Base-by-base conservation (phyloP, 768 basidiomycete genomes). In the Amanita rimosa region DNA sequence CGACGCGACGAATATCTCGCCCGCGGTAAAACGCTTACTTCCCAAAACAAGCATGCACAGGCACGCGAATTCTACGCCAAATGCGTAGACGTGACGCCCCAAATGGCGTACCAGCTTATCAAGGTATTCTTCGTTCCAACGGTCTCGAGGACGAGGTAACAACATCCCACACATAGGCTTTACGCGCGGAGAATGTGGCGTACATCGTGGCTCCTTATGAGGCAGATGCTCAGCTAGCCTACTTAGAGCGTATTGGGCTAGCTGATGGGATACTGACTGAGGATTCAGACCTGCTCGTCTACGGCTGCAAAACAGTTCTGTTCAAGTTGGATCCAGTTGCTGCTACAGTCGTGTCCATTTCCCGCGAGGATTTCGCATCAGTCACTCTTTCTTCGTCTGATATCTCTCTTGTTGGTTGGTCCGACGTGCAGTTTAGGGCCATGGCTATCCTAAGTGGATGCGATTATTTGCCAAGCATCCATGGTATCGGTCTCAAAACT, bases 201-300 rank as follows among this genome's bases (percentile, higher is more conserved):
- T 96, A 95, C 60, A 70, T 98, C 34, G 96, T 98, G 14, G 95
- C 96, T 3, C 96, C 96, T 0, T 99, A 98, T 63, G 96, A 99
- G 71, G 96, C 96, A 0, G 96, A 99, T 59, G 92, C 96, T 1
- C 96, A 99, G 63, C 76, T 99, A 49, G 85, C 90, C 39, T 97
- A 85, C 65, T 76, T 99, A 38, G 96, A 98, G 60, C 78, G 78
- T 43, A 63, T 70, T 37, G 90, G 90, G 14, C 58, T 87, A 29
- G 88, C 92, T 35, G 85, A 94, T 61, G 96, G 83, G 2, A 84
- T 99, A 62, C 76, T 99, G 55, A 98, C 96, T 1, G 96, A 99
- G 66, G 96, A 98, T 66, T 97, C 94, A 0, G 96, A 99, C 64
- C 73, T 99, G 24, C 82, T 98, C 51, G 94, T 99, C 42, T 98